These are phyloP conservation scores for Discostella stelligeroides DNA, from an alignment of 108 stramenopile species.

Conservation along the genomic window DNA sequence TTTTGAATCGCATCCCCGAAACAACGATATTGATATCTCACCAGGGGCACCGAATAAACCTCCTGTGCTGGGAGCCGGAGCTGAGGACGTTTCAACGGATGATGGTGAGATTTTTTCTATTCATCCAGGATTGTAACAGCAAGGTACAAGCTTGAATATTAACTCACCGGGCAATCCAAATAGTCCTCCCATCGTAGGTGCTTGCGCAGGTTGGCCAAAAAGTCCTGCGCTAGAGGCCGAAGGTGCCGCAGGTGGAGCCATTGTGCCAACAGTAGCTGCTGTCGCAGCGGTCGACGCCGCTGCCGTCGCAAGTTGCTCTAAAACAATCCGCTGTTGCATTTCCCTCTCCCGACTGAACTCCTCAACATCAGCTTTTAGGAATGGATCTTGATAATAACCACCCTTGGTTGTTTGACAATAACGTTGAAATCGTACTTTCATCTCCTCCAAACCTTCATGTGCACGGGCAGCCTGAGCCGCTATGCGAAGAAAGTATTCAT, in stretches of 20 bases:
- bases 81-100: neutral
- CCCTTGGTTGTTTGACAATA: constrained; percentile 45
- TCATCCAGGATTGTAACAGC: neutral
- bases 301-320: constrained; percentile 47
- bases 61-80: constrained; percentile 39
- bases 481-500: constrained; percentile 57
- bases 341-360: constrained; percentile 57
- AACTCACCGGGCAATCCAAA: constrained; percentile 57
- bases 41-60: constrained; percentile 54
- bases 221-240: constrained; percentile 26
- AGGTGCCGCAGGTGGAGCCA: constrained; percentile 22
- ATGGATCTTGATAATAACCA: constrained; percentile 59
- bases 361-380: constrained; percentile 58
- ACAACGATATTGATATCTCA: neutral
- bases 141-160: neutral
- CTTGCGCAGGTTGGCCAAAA: constrained; percentile 42
- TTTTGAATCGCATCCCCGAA: neutral
- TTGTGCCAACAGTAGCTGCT: constrained; percentile 2
- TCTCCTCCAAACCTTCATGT: constrained; percentile 58
- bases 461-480: constrained; percentile 50
- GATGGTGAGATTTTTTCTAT: too few species aligned
- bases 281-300: constrained; percentile 18
- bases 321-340: constrained; percentile 58
- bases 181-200: constrained; percentile 47
- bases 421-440: constrained; percentile 52